A percentile compares a stretch with the other conserved stretches of the same genome.
phyloP scores from a whole-genome alignment of 257 asterid genomes.

The Fraxinus anomala region DNA sequence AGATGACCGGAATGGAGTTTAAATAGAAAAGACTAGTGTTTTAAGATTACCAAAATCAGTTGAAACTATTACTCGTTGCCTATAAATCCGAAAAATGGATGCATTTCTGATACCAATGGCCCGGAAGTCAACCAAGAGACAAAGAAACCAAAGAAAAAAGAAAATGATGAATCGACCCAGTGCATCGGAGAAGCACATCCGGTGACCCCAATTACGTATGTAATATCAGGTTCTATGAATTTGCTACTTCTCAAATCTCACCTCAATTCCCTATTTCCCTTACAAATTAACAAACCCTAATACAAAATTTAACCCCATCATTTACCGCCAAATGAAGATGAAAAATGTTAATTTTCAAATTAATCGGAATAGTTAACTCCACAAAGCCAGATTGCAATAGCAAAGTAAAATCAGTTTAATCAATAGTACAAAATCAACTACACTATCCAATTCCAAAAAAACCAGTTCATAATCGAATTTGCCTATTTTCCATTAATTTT shows the following conservation, averaged over 20 bases:
- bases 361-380: background rate
- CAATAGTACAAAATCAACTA: background rate
- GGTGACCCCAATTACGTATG: too few species aligned
- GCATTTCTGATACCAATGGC: background rate
- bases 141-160: too few species aligned
- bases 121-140: too few species aligned
- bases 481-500: background rate
- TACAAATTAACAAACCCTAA: background rate
- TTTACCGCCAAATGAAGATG: background rate
- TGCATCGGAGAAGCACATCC: too few species aligned
- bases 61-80: too few species aligned
- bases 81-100: background rate
- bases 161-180: too few species aligned
- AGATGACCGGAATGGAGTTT: background rate
- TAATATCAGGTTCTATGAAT: background rate
- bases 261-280: background rate
- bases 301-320: background rate
- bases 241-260: background rate
- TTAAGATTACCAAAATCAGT: background rate
- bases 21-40: background rate
- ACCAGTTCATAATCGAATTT: background rate
- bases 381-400: background rate
- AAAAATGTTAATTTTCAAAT: background rate
- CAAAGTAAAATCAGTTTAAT: background rate
- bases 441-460: background rate